These are phyloP conservation scores for Emergomyces africanus DNA, from an alignment of 2,329 filamentous ascomycete species.

Conservation along the genomic window DNA sequence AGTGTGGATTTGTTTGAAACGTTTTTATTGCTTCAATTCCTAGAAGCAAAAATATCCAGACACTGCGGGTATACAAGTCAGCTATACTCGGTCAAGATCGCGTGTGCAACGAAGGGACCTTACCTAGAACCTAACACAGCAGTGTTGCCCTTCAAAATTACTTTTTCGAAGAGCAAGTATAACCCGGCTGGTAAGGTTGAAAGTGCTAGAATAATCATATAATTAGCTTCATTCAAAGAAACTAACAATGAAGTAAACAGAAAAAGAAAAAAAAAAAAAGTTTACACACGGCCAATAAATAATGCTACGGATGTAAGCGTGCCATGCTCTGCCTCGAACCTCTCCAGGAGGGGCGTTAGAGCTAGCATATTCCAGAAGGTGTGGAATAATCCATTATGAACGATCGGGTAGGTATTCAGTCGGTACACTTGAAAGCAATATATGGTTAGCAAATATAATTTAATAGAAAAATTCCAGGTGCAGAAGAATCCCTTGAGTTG, in stretches of 20 bases:
- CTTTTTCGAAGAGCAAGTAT: conserved; percentile 68
- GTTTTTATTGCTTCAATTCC: conserved; percentile 77
- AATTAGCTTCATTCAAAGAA: conserved; percentile 10
- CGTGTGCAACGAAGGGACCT: conserved; percentile 11
- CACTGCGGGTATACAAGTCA: conserved; percentile 36
- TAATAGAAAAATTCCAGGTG: neutral
- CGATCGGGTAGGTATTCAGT: conserved; percentile 80
- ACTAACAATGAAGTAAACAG: neutral
- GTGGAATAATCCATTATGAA: conserved; percentile 74
- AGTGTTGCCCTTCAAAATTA: conserved; percentile 57
- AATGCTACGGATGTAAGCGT: conserved; percentile 77
- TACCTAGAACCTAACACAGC: conserved; percentile 73
- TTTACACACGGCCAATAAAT: conserved; percentile 73
- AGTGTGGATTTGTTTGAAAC: conserved; percentile 66
- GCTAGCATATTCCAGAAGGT: conserved; percentile 66
- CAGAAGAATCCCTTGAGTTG: neutral
- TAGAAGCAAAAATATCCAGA: conserved; percentile 87
- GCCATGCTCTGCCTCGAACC: conserved; percentile 86
- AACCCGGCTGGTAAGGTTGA: conserved; percentile 69
- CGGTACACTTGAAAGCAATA: conserved; percentile 57
- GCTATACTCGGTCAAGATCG: neutral
- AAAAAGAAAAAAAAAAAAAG: neutral
- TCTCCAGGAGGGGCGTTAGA: conserved; percentile 75
- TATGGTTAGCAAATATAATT: neutral
- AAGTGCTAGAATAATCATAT: conserved; percentile 41